Conservation (phyloP, 345 rosid species). For the Syzygium grande region DNA sequence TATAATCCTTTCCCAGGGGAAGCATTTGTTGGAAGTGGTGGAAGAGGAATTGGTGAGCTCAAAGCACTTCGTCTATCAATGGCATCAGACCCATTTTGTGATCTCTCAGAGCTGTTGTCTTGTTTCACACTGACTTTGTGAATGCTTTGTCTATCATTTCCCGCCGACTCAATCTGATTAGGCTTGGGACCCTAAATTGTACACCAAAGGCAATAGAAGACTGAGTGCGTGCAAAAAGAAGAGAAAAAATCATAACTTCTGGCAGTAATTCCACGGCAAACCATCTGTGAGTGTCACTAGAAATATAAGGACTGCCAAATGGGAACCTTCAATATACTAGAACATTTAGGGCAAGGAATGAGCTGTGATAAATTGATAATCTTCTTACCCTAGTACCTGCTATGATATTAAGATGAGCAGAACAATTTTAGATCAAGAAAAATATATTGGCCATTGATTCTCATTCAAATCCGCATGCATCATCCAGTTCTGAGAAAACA, state of each 20-base stretch:
- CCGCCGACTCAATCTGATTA: slow-evolving; percentile 25
- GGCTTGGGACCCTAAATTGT: slow-evolving; percentile 13
- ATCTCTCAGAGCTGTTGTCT: slow-evolving; percentile 15
- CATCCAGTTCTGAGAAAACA: neutral
- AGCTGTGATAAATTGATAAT: neutral
- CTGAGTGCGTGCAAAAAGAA: neutral
- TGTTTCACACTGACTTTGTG: slow-evolving; percentile 7
- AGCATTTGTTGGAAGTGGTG: slow-evolving; percentile 24
- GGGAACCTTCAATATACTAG: neutral
- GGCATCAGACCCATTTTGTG: slow-evolving; percentile 20
- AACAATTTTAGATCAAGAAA: neutral
- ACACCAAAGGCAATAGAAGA: neutral
- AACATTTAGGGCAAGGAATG: neutral
- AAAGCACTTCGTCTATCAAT: slow-evolving; percentile 9
- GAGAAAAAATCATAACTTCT: neutral
- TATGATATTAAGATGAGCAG: neutral
- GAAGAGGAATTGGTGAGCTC: slow-evolving; percentile 58
- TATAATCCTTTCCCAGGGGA: slow-evolving; percentile 51
- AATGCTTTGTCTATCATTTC: slow-evolving; percentile 10
- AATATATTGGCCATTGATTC: neutral
- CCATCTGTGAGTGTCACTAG: neutral
- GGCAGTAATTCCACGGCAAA: neutral
- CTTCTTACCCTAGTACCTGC: neutral
- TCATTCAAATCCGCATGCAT: neutral
- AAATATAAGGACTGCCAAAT: neutral